A percentile compares a stretch with the other conserved stretches of the same genome.
Evolutionary conservation across 2,329 filamentous ascomycete genomes (phyloP).

Genomic region (Emericellopsis cladophorae): DNA sequence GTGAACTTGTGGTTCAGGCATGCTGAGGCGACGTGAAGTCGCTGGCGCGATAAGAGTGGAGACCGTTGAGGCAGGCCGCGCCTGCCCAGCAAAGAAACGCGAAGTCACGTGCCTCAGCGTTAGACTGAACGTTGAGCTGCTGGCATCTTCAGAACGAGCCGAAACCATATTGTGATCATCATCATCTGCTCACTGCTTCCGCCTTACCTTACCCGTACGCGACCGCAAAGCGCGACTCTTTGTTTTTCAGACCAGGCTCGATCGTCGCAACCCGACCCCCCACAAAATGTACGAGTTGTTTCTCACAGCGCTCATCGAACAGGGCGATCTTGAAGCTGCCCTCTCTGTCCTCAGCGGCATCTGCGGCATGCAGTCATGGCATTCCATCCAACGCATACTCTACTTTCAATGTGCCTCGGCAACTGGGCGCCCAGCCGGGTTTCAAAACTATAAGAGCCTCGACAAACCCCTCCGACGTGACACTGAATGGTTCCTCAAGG

Average conservation of each 20-base stretch:
- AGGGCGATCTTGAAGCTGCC: slow-evolving; percentile 33
- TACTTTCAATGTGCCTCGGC: slow-evolving; percentile 30
- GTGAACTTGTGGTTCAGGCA: not conserved
- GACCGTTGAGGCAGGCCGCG: not conserved
- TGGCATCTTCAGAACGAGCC: not conserved
- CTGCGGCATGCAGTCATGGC: slow-evolving; percentile 41
- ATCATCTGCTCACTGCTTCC: no score
- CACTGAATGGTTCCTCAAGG: slow-evolving; percentile 30
- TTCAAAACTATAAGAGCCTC: slow-evolving; percentile 26
- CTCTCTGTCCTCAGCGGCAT: slow-evolving; percentile 43
- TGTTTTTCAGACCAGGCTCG: no score
- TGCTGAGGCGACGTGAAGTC: no score
- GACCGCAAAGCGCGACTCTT: no score
- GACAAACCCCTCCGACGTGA: slow-evolving; percentile 25
- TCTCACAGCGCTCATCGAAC: slow-evolving; percentile 38
- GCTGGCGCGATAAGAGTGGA: not conserved
- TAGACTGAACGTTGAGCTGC: not conserved
- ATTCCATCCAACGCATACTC: slow-evolving; percentile 35
- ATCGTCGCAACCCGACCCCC: no score
- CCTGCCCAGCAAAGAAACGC: slow-evolving; percentile 7
- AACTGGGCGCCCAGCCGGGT: slow-evolving; percentile 28
- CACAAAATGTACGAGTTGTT: slow-evolving; percentile 45
- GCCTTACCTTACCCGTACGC: no score
- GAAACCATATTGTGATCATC: not conserved
- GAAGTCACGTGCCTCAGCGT: slow-evolving; percentile 16